These are phyloP conservation scores for Dendrobium huoshanense DNA, from an alignment of 106 monocot genomes.

Conservation along the genomic window DNA sequence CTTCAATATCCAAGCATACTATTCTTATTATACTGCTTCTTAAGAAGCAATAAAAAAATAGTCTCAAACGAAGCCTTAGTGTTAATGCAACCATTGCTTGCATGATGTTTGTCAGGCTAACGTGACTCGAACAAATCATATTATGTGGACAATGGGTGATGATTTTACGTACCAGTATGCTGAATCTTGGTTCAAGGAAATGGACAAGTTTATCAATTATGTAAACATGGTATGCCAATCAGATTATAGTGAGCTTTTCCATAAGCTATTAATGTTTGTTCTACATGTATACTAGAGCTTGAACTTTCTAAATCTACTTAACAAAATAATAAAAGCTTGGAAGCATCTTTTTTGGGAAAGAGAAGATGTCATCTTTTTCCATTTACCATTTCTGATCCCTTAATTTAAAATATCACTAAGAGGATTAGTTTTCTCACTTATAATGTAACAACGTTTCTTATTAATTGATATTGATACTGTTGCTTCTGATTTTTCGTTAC, in stretches of 20 bases:
- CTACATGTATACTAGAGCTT: not conserved
- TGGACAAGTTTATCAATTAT: slow-evolving; percentile 66
- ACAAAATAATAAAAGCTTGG: not conserved
- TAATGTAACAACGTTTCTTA: too few species aligned
- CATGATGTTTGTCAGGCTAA: slow-evolving; percentile 31
- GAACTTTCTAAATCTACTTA: not conserved
- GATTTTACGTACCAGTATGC: slow-evolving; percentile 59
- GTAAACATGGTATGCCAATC: slow-evolving; percentile 42
- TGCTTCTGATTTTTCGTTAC: too few species aligned
- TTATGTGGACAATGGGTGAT: slow-evolving; percentile 79
- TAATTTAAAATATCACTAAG: too few species aligned
- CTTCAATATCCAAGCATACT: not conserved
- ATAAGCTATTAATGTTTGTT: not conserved
- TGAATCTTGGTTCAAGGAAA: slow-evolving; percentile 60
- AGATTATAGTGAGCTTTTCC: not conserved
- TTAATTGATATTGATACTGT: too few species aligned
- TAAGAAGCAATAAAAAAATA: too few species aligned
- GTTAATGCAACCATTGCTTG: not conserved
- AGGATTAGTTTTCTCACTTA: too few species aligned
- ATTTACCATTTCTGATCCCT: not conserved
- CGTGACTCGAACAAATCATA: slow-evolving; percentile 50
- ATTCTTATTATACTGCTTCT: not conserved
- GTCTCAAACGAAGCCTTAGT: too few species aligned
- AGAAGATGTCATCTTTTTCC: not conserved
- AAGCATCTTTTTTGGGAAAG: not conserved